These are phyloP conservation scores for Sugiyamaella paludigena DNA, from an alignment of 1,139 yeast species.

Conservation along the genomic window DNA sequence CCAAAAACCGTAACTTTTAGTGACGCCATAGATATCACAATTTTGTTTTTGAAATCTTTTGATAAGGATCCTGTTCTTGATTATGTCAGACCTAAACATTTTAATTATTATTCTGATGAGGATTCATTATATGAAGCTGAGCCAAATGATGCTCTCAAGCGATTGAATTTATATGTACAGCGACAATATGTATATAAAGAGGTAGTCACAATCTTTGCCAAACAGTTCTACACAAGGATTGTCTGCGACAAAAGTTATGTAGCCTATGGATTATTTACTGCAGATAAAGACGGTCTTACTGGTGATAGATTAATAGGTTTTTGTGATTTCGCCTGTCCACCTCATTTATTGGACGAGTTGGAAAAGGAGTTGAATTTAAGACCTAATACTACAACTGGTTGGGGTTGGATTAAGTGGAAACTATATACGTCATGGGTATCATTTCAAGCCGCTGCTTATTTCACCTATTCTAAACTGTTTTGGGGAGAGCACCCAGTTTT, in stretches of 20 bases:
- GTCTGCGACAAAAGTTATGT: conserved; percentile 12
- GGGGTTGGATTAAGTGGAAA: conserved; percentile 11
- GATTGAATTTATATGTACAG: conserved; percentile 1
- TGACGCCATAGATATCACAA: background rate
- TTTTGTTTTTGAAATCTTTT: conserved; percentile 1
- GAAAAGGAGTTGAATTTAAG: background rate
- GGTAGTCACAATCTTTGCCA: no score
- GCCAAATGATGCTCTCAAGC: conserved; percentile 3
- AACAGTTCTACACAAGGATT: conserved; percentile 39
- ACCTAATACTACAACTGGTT: conserved; percentile 3
- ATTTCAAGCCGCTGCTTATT: background rate
- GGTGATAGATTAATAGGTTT: conserved; percentile 7
- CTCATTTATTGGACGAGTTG: conserved; percentile 2
- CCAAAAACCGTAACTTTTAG: conserved; percentile 1
- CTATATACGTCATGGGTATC: background rate
- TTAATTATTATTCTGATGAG: conserved; percentile 2
- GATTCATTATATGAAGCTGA: background rate
- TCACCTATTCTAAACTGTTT: background rate
- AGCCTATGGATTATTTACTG: conserved; percentile 7
- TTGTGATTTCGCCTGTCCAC: conserved; percentile 6
- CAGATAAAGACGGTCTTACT: background rate
- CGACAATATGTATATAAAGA: conserved; percentile 29
- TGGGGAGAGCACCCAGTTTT: conserved; percentile 6
- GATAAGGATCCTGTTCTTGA: background rate
- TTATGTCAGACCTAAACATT: background rate